A percentile compares a stretch with the other conserved stretches of the same genome.
These are phyloP conservation scores for Ceratocystis colombiana DNA, from an alignment of 2,329 filamentous ascomycete genomes.

Conservation along the genomic window DNA sequence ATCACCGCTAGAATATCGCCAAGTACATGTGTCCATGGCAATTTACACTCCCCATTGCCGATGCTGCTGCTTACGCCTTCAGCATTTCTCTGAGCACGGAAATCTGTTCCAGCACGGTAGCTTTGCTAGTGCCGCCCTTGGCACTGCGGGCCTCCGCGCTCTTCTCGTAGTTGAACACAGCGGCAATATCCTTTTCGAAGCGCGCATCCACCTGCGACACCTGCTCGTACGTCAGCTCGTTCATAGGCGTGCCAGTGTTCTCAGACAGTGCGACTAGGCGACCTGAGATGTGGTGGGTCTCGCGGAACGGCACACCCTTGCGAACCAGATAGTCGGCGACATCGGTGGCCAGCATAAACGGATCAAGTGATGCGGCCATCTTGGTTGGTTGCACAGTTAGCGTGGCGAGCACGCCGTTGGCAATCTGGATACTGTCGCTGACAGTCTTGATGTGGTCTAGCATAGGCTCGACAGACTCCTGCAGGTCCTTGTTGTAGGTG, in stretches of 20 bases:
- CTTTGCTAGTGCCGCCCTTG: constrained; percentile 67
- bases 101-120: constrained; percentile 55
- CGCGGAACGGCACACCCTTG: constrained; percentile 64
- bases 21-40: background rate
- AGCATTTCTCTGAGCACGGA: constrained; percentile 39
- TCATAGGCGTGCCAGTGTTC: constrained; percentile 55
- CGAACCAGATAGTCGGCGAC: constrained; percentile 55
- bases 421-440: constrained; percentile 70
- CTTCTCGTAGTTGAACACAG: constrained; percentile 69
- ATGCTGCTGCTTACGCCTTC: constrained; percentile 25
- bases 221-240: constrained; percentile 56
- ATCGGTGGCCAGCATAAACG: constrained; percentile 72
- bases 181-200: constrained; percentile 60
- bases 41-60: background rate
- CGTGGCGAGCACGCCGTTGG: constrained; percentile 68
- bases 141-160: constrained; percentile 71
- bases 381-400: constrained; percentile 58
- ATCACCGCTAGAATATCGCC: background rate
- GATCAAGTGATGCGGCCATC: constrained; percentile 69
- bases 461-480: constrained; percentile 78
- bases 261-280: constrained; percentile 60
- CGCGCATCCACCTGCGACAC: constrained; percentile 57
- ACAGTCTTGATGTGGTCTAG: constrained; percentile 76
- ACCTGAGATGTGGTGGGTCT: constrained; percentile 70
- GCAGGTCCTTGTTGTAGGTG: constrained; percentile 87